phyloP scores from a whole-genome alignment of 2,329 filamentous ascomycete species.

The Calonectria pteridis region DNA sequence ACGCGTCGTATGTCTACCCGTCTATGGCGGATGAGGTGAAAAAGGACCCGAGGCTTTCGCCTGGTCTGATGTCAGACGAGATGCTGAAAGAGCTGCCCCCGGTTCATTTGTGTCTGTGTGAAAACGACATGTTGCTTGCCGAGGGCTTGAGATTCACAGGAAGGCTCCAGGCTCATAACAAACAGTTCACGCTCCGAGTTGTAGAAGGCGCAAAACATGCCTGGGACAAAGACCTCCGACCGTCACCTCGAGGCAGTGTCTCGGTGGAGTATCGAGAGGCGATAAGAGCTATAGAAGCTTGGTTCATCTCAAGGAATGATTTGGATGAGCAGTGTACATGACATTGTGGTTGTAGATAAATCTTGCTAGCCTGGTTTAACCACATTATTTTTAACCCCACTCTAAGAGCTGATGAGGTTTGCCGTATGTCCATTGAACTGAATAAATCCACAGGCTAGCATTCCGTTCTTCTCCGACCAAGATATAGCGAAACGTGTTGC shows the following conservation, averaged over 20 bases:
- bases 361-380: too few species aligned
- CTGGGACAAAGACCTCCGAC: background rate
- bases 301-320: background rate
- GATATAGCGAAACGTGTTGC: too few species aligned
- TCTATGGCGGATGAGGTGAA: background rate
- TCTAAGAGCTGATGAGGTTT: too few species aligned
- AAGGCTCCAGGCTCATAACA: background rate
- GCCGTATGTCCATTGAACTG: too few species aligned
- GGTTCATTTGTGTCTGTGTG: background rate
- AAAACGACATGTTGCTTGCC: background rate
- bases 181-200: background rate
- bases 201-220: background rate
- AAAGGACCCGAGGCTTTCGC: background rate
- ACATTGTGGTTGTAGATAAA: background rate
- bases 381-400: too few species aligned
- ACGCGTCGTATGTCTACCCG: background rate
- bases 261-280: background rate
- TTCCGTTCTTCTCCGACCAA: too few species aligned
- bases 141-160: background rate
- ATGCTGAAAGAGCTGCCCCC: background rate
- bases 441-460: too few species aligned
- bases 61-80: background rate
- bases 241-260: background rate
- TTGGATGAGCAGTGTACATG: background rate
- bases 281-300: background rate